Conservation (phyloP, 257 asterid species). For the Solanum chaucha region DNA sequence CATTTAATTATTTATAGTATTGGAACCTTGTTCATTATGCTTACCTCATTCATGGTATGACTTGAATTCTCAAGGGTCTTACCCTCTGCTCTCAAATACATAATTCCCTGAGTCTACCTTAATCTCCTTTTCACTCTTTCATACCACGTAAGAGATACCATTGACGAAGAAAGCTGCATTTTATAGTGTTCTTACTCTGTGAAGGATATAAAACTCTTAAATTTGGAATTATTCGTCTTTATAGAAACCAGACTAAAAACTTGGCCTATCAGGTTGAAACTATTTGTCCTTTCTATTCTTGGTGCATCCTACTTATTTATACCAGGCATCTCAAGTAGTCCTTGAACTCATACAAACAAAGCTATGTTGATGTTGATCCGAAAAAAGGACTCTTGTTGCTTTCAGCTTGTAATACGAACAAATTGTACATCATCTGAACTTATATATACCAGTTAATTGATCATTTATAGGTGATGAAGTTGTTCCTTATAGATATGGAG, state of each 20-base stretch:
- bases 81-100: background rate
- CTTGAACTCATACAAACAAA: background rate
- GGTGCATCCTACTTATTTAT: background rate
- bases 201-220: background rate
- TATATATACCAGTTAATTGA: background rate
- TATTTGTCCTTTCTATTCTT: background rate
- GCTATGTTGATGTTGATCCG: background rate
- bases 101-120: background rate
- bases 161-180: background rate
- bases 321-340: background rate
- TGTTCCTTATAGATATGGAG: conserved; percentile 61
- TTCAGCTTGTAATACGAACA: background rate
- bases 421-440: background rate
- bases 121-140: background rate
- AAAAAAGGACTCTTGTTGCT: background rate
- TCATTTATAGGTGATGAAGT: conserved; percentile 62
- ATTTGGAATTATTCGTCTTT: background rate
- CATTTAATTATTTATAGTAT: background rate
- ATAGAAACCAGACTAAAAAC: background rate
- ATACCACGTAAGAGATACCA: background rate
- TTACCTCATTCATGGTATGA: background rate
- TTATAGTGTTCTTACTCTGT: background rate
- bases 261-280: background rate
- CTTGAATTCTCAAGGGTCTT: background rate
- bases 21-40: background rate